Conservation (phyloP, 257 asterid species). For the Datura wrightii region DNA sequence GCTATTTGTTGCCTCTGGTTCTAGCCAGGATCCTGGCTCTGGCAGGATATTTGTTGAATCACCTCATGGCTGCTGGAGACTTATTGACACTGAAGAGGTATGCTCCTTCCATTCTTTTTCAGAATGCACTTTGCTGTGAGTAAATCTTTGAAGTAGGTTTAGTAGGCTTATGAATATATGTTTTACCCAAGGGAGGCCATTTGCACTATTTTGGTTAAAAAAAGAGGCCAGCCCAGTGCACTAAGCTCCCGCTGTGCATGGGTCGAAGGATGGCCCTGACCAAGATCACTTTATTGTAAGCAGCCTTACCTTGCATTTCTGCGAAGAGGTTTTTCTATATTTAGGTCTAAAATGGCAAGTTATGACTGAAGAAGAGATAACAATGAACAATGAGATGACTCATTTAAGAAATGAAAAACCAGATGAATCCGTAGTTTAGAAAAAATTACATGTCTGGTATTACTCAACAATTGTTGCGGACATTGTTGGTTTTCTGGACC, state of each 20-base stretch:
- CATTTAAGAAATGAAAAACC: background rate
- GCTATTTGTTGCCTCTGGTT: constrained; percentile 86
- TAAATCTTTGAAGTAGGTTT: background rate
- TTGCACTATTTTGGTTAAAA: constrained; percentile 1
- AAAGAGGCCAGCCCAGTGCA: background rate
- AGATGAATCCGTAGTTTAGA: background rate
- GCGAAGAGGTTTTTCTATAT: background rate
- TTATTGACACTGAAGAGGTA: constrained; percentile 89
- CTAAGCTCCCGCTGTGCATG: background rate
- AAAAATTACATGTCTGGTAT: constrained; percentile 1
- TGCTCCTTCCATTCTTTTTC: background rate
- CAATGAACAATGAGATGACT: background rate
- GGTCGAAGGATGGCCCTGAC: constrained; percentile 17
- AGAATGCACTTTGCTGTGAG: background rate
- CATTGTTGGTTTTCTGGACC: background rate
- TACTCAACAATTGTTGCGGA: background rate
- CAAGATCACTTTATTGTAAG: background rate
- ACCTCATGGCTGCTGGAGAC: constrained; percentile 76
- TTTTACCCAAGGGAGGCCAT: background rate
- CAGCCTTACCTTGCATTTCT: constrained; percentile 22
- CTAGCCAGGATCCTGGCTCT: constrained; percentile 90
- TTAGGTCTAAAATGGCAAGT: constrained; percentile 17
- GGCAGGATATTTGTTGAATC: constrained; percentile 91
- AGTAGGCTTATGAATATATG: background rate
- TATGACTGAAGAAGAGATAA: constrained; percentile 20